These are phyloP conservation scores for Coemansia sp. DNA, from an alignment of 192 early-diverging fungal genomes.

Conservation along the genomic window DNA sequence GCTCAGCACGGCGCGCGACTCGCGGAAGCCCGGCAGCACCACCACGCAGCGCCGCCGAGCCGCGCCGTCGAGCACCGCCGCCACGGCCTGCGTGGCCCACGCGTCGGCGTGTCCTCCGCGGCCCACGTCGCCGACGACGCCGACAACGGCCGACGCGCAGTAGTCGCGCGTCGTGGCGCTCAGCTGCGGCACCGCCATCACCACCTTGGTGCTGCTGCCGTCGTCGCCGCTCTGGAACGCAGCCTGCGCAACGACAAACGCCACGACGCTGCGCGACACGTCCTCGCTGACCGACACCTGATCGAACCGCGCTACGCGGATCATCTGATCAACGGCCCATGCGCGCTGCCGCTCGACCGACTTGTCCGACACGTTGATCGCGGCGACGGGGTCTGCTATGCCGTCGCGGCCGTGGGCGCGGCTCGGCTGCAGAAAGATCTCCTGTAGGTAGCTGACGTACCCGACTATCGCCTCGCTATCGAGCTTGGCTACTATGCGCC, in stretches of 20 bases:
- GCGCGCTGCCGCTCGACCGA: conserved; percentile 58
- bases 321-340: conserved; percentile 87
- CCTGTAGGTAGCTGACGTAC: conserved; percentile 74
- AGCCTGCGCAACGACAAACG: conserved; percentile 70
- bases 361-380: conserved; percentile 21
- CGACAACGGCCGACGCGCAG: conserved; percentile 63
- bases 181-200: conserved; percentile 57
- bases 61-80: conserved; percentile 27
- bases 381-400: conserved; percentile 39
- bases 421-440: conserved; percentile 62
- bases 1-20: conserved; percentile 10
- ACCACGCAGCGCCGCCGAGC: neutral
- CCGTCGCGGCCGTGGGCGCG: conserved; percentile 13
- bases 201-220: conserved; percentile 44
- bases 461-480: conserved; percentile 64
- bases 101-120: conserved; percentile 8
- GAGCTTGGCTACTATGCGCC: conserved; percentile 71
- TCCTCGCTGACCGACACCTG: conserved; percentile 74
- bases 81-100: conserved; percentile 24
- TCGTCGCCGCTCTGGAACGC: conserved; percentile 60
- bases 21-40: conserved; percentile 14
- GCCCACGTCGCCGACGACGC: conserved; percentile 67
- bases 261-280: conserved; percentile 66
- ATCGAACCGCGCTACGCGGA: conserved; percentile 67
- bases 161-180: conserved; percentile 58